Base-by-base conservation (phyloP, 2,329 filamentous ascomycete genomes). In the Microdochium paspali region DNA sequence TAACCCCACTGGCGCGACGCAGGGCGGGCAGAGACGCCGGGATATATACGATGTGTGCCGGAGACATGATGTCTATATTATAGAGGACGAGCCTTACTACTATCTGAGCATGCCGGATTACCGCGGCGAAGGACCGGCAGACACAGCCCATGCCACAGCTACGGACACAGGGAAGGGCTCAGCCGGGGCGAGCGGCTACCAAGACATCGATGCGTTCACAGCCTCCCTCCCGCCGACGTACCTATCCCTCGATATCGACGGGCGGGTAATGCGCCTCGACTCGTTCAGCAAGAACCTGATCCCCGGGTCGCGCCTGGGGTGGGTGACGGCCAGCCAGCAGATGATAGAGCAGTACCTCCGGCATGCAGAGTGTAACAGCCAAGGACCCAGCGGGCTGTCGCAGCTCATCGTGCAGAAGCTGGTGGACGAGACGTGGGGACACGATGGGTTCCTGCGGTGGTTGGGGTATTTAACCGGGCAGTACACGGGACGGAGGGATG, bases 61-160 rank as follows among this genome's bases (percentile, higher is more conserved):
- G 62, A 89, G 88, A 68, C 88, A 95, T 65, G 87, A 95, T 60
- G 60, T 95, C 35, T 85, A 80, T 68, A 90, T 96, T 60, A 70
- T 95, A 55, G 90, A 96, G 69, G 90, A 95, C 61, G 90, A 95
- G 63, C 90, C 90, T 1, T 95, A 95, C 69, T 95, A 94, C 68
- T 95, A 91, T 69, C 74, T 95, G 30, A 90, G 95, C 66, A 87
- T 90, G 85, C 80, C 87, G 56, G 80, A 84, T 0, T 91, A 90
- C 66, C 74, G 74, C 1, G 74, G 78, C 13, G 0, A 18, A 21
- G 23, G 23, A 18, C 6, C 12, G 4, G 18, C 15, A 40, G 5
- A 15, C 15, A 20, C 12, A 40, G 15, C 35, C 10, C 12, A 18
- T n/a, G n/a, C n/a, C n/a, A n/a, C n/a, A n/a, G n/a, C n/a, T n/a